phyloP scores from a whole-genome alignment of 1,284 basidiomycete species.

The Ceratobasidium sp. region DNA sequence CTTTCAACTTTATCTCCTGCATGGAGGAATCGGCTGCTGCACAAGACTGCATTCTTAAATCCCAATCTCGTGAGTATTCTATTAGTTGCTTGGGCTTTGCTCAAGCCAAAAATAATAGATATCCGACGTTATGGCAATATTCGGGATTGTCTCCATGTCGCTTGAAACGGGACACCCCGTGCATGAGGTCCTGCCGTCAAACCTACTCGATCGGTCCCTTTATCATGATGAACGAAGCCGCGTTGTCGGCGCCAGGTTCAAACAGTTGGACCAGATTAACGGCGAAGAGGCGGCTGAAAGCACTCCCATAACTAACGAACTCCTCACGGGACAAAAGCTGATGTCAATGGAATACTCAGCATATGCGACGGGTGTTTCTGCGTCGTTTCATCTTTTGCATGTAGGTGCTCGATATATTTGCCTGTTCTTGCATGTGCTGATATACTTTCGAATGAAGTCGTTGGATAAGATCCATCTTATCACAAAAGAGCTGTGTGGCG shows the following conservation, averaged over 20 bases:
- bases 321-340: slow-evolving; percentile 53
- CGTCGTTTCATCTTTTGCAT: slow-evolving; percentile 63
- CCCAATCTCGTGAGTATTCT: slow-evolving; percentile 62
- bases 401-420: slow-evolving; percentile 55
- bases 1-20: slow-evolving; percentile 61
- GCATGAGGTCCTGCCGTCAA: slow-evolving; percentile 63
- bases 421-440: not conserved
- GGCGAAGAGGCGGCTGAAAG: slow-evolving; percentile 48
- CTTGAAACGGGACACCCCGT: slow-evolving; percentile 65
- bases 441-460: slow-evolving; percentile 54
- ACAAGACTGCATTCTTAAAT: slow-evolving; percentile 64
- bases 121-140: slow-evolving; percentile 64
- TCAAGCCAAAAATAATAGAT: slow-evolving; percentile 56
- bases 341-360: slow-evolving; percentile 64
- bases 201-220: slow-evolving; percentile 63
- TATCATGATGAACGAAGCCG: slow-evolving; percentile 58
- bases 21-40: slow-evolving; percentile 60
- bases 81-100: slow-evolving; percentile 54
- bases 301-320: slow-evolving; percentile 48
- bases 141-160: slow-evolving; percentile 64
- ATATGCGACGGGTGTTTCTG: slow-evolving; percentile 64
- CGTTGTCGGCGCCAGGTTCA: slow-evolving; percentile 25
- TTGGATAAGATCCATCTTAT: slow-evolving; percentile 64
- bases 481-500: slow-evolving; percentile 64
- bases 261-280: slow-evolving; percentile 33